Evolutionary conservation across 2,329 filamentous ascomycete genomes (phyloP), one percentile per base, ranked within the genome.

Genomic region (Dichotomopilus funicola): DNA sequence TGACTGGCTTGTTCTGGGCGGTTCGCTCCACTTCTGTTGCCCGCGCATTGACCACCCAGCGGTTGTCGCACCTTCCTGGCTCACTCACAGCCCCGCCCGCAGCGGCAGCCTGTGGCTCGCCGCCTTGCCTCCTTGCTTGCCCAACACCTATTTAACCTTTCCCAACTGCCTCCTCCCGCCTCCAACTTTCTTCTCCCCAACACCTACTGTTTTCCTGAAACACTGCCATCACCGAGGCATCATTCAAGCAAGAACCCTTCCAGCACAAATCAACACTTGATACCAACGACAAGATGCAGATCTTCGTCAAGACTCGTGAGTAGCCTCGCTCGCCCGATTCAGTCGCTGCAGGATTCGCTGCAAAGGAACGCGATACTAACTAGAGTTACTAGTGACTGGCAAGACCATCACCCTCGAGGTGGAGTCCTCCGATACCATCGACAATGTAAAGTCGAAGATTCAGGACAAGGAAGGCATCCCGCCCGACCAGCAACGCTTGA

Each of bases 251-350:
- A 41, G 34, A 53, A 43, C 36, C 37, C 27, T 48, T n/a, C 42
- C 43, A 55, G 8, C 11, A 35, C 47, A 37, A 54, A 56, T 52
- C 51, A 47, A 48, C 27, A 51, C 43, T 36, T 43, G 6, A 49
- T 40, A 57, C 46, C 69, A 71, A 63, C 31, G 37, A 44, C 34
- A 46, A 41, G 74, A 95, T 96, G 91, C 91, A 96, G 82, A 96
- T 96, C 81, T 96, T 96, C 76, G 91, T 96, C 69, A 96, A 96
- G 86, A 96, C 91, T 66, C 83, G 87, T 90, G 79, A 82, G 87
- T 86, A 67, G 38, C 60, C 9, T 2, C 36, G 63, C 65, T 68
- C 66, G 62, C 19, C 19, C 19, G 19, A 27, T 27, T 27, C 19
- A 27, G 19, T 27, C 19, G 19, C 19, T 27, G 19, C 19, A 27